phyloP scores from a whole-genome alignment of 2,329 filamentous ascomycete species.

The Knufia fluminis region DNA sequence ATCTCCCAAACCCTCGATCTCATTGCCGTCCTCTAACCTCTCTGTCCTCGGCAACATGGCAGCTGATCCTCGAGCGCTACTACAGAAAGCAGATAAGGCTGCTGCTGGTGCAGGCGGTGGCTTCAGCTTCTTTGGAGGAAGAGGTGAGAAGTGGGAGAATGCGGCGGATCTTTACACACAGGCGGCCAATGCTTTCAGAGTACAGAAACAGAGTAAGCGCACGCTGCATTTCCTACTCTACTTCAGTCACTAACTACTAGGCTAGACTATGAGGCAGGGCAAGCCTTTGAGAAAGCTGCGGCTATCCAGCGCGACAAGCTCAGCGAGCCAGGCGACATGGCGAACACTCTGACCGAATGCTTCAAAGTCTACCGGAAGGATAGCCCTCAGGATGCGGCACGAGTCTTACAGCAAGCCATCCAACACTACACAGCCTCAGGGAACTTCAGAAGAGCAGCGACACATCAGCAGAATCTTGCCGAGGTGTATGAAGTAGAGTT shows the following conservation, averaged over 20 bases:
- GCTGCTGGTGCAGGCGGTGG: slow-evolving; percentile 64
- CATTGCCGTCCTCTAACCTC: not conserved
- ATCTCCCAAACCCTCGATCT: not conserved
- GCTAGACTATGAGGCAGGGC: slow-evolving; percentile 72
- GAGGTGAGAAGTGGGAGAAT: slow-evolving; percentile 79
- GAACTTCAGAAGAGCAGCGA: slow-evolving; percentile 83
- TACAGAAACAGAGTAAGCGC: slow-evolving; percentile 68
- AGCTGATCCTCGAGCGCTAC: slow-evolving; percentile 66
- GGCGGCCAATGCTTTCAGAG: slow-evolving; percentile 83
- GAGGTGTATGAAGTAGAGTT: slow-evolving; percentile 79
- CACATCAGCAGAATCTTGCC: slow-evolving; percentile 79
- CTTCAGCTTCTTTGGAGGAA: slow-evolving; percentile 82
- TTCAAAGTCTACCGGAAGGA: slow-evolving; percentile 92
- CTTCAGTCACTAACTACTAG: not conserved
- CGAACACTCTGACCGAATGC: slow-evolving; percentile 78
- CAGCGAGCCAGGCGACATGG: slow-evolving; percentile 85
- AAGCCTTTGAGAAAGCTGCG: slow-evolving; percentile 81
- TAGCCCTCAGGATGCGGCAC: slow-evolving; percentile 70
- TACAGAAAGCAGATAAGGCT: slow-evolving; percentile 83
- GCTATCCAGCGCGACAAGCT: slow-evolving; percentile 68
- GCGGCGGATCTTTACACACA: slow-evolving; percentile 80
- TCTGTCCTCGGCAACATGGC: slow-evolving; percentile 45
- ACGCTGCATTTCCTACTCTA: not conserved
- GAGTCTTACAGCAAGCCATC: slow-evolving; percentile 71
- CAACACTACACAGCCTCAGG: slow-evolving; percentile 79